Evolutionary conservation across 139 green algal species (phyloP).

Genomic region (Micromonas pusilla): DNA sequence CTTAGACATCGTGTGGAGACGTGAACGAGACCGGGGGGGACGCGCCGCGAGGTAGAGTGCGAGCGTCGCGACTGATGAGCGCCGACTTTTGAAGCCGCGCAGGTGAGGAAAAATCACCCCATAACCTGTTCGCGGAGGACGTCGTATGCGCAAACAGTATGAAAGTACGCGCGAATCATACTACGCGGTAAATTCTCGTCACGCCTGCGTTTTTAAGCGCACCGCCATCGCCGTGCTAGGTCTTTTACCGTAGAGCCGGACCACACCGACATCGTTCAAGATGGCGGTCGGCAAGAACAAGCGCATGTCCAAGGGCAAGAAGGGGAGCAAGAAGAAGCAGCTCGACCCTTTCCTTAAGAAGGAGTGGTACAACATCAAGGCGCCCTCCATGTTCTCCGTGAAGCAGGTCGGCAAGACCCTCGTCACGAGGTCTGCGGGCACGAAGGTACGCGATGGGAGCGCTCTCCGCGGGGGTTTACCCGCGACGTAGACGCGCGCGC

Average conservation of each 20-base stretch:
- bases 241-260: background rate
- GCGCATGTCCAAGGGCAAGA: constrained; percentile 97
- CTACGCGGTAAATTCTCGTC: too few species aligned
- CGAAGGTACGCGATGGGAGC: constrained; percentile 71
- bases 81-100: too few species aligned
- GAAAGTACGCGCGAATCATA: too few species aligned
- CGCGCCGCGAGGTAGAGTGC: too few species aligned
- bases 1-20: background rate
- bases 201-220: too few species aligned
- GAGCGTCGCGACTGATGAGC: too few species aligned
- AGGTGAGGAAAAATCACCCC: too few species aligned
- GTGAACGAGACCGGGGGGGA: too few species aligned
- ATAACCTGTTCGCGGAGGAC: too few species aligned
- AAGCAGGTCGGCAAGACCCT: constrained; percentile 96
- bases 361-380: constrained; percentile 99
- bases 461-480: background rate
- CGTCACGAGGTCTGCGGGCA: constrained; percentile 90
- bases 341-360: constrained; percentile 98
- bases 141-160: too few species aligned
- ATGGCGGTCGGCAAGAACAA: constrained; percentile 89
- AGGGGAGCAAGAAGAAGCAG: constrained; percentile 96
- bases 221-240: too few species aligned
- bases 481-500: background rate
- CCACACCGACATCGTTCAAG: background rate
- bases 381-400: constrained; percentile 84